These are phyloP conservation scores for Penicillium riverlandense DNA, from an alignment of 495 filamentous ascomycete genomes.

Conservation along the genomic window DNA sequence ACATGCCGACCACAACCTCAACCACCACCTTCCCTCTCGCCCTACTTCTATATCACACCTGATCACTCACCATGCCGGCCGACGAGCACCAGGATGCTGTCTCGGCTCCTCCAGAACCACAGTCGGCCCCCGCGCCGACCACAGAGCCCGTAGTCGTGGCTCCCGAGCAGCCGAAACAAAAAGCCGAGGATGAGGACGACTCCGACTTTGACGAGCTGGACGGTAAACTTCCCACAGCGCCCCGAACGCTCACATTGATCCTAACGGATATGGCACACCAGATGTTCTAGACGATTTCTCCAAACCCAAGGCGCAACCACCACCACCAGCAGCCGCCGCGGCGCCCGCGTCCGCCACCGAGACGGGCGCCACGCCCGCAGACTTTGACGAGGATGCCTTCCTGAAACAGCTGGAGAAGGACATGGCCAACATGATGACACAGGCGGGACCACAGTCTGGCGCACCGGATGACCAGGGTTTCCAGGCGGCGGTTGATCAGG, in stretches of 20 bases:
- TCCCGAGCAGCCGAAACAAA: not conserved
- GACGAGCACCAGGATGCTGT: too few species aligned
- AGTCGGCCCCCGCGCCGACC: too few species aligned
- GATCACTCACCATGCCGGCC: not conserved
- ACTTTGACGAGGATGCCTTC: slow-evolving; percentile 56
- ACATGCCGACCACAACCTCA: slow-evolving; percentile 10
- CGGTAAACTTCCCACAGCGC: slow-evolving; percentile 40
- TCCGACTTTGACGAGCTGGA: slow-evolving; percentile 85
- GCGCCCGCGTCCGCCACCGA: slow-evolving; percentile 8
- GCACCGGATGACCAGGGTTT: slow-evolving; percentile 10
- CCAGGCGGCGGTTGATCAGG: slow-evolving; percentile 26
- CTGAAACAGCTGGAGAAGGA: slow-evolving; percentile 75
- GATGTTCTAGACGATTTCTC: slow-evolving; percentile 89
- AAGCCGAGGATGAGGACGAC: slow-evolving; percentile 32
- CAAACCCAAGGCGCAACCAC: slow-evolving; percentile 39
- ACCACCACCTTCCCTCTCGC: not conserved
- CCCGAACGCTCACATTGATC: not conserved
- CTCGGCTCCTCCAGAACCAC: too few species aligned
- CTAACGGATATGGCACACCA: slow-evolving; percentile 21
- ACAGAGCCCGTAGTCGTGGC: not conserved
- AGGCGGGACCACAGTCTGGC: slow-evolving; percentile 24
- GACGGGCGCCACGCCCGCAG: slow-evolving; percentile 11
- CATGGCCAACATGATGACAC: slow-evolving; percentile 68
- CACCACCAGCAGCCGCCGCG: slow-evolving; percentile 15
- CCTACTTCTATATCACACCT: not conserved